These are phyloP conservation scores for Alternaria angustiovoidea DNA, from an alignment of 2,329 filamentous ascomycete species.

Conservation along the genomic window DNA sequence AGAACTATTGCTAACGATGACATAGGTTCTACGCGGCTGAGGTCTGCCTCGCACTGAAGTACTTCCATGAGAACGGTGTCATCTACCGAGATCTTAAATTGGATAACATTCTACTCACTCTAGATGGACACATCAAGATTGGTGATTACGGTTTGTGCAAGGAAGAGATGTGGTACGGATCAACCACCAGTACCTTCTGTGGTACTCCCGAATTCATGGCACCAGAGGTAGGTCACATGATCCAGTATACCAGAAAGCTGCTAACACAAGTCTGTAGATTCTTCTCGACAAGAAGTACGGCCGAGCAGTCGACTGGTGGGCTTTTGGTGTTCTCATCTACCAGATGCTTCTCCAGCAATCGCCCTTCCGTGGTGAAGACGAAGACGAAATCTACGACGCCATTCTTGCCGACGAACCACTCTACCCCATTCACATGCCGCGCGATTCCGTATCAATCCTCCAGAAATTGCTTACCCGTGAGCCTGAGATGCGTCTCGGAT, in stretches of 20 bases:
- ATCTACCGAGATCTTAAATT: constrained; percentile 88
- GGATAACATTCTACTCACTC: constrained; percentile 88
- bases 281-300: constrained; percentile 98
- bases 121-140: constrained; percentile 98
- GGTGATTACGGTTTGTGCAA: constrained; percentile 99
- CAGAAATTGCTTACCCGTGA: constrained; percentile 97
- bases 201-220: constrained; percentile 99
- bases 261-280: constrained; percentile 65
- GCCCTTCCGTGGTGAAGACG: constrained; percentile 97
- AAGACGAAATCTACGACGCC: constrained; percentile 99
- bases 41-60: constrained; percentile 95
- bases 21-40: constrained; percentile 92
- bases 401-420: constrained; percentile 97
- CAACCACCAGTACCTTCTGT: constrained; percentile 96
- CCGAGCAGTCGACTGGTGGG: constrained; percentile 98
- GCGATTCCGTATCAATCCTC: constrained; percentile 95
- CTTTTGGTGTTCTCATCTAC: constrained; percentile 98
- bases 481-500: constrained; percentile 89
- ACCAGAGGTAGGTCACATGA: constrained; percentile 74
- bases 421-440: constrained; percentile 98
- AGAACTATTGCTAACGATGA: constrained; percentile 20
- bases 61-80: constrained; percentile 99
- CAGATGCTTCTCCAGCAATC: constrained; percentile 99
- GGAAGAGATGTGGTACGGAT: constrained; percentile 99
- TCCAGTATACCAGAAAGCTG: too few species aligned